Evolutionary conservation across 495 filamentous ascomycete species (phyloP).

Genomic region (Penicillium lividum): DNA sequence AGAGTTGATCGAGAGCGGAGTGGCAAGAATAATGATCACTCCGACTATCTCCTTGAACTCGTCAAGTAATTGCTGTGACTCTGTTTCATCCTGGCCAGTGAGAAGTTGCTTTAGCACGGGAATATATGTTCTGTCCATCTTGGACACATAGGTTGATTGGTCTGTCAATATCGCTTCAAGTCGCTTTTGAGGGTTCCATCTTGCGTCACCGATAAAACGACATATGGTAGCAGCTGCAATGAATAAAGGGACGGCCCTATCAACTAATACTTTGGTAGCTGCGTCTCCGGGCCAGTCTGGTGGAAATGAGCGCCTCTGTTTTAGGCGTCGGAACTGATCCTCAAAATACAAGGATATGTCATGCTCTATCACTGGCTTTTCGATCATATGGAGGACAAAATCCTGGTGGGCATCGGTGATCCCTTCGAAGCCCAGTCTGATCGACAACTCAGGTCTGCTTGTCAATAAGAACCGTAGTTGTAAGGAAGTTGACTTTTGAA

Average conservation of each 20-base stretch:
- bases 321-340: conserved; percentile 24
- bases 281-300: conserved; percentile 42
- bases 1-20: conserved; percentile 23
- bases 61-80: conserved; percentile 13
- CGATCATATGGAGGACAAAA: conserved; percentile 30
- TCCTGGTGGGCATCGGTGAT: conserved; percentile 26
- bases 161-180: conserved; percentile 22
- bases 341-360: conserved; percentile 33
- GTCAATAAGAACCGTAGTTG: conserved; percentile 38
- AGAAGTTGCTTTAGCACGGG: conserved; percentile 32
- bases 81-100: conserved; percentile 6
- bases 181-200: conserved; percentile 18
- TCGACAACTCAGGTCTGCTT: conserved; percentile 48
- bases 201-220: conserved; percentile 25
- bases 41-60: conserved; percentile 31
- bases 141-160: conserved; percentile 11
- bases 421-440: conserved; percentile 33
- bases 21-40: conserved; percentile 29
- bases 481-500: conserved; percentile 14
- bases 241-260: conserved; percentile 31
- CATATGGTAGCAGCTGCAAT: conserved; percentile 36
- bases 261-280: conserved; percentile 15
- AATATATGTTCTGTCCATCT: conserved; percentile 30
- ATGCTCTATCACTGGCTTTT: conserved; percentile 23
- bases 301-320: conserved; percentile 13